phyloP scores from a whole-genome alignment of 805 yeast species.

The Lipomyces yamadae region DNA sequence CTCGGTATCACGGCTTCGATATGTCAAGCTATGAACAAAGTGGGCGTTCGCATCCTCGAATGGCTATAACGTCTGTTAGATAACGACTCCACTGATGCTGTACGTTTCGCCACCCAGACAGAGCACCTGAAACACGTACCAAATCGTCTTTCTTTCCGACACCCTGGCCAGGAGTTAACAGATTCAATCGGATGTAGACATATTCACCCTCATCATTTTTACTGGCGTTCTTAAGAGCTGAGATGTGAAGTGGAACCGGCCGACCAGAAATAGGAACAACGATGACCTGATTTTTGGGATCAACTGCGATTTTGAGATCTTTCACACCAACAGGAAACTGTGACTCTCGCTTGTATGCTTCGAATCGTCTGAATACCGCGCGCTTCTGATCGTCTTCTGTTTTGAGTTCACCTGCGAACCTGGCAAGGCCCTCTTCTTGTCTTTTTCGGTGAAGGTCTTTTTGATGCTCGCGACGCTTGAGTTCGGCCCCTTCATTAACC shows the following conservation, averaged over 20 bases:
- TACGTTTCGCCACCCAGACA: not conserved
- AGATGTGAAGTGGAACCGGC: slow-evolving; percentile 97
- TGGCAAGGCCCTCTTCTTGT: slow-evolving; percentile 81
- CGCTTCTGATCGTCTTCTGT: slow-evolving; percentile 56
- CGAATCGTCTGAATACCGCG: slow-evolving; percentile 87
- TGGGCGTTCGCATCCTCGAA: slow-evolving; percentile 89
- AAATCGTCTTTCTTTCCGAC: slow-evolving; percentile 57
- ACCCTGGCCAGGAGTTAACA: slow-evolving; percentile 90
- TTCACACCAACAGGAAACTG: slow-evolving; percentile 85
- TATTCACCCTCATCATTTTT: slow-evolving; percentile 96
- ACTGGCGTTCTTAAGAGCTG: slow-evolving; percentile 90
- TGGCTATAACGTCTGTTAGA: slow-evolving; percentile 54
- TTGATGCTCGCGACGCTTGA: slow-evolving; percentile 81
- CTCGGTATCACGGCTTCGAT: slow-evolving; percentile 88
- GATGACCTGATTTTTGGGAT: slow-evolving; percentile 83
- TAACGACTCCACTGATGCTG: not conserved
- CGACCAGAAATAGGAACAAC: slow-evolving; percentile 91
- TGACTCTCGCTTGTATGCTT: slow-evolving; percentile 89
- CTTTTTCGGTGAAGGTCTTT: slow-evolving; percentile 79
- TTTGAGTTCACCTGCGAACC: slow-evolving; percentile 79
- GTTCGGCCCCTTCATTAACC: slow-evolving; percentile 74
- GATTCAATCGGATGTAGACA: slow-evolving; percentile 86
- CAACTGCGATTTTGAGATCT: slow-evolving; percentile 86
- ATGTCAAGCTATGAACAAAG: slow-evolving; percentile 82
- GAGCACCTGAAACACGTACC: slow-evolving; percentile 7